Conservation (phyloP, 805 yeast species). For the Candida golubevii region DNA sequence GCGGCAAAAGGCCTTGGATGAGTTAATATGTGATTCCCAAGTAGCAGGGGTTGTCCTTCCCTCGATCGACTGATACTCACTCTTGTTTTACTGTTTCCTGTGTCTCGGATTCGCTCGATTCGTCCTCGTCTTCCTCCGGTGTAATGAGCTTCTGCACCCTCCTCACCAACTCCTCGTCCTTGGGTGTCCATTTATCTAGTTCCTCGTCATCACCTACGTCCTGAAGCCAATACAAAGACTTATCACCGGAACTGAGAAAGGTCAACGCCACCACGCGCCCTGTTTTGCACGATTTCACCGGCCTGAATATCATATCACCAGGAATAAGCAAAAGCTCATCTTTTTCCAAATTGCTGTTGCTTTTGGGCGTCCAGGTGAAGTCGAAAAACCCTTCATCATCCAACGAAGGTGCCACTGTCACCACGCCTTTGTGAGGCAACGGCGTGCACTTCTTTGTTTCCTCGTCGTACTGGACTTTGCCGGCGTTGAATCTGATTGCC, state of each 20-base stretch:
- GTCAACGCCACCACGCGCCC: slow-evolving; percentile 74
- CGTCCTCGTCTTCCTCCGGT: slow-evolving; percentile 17
- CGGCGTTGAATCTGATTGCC: slow-evolving; percentile 67
- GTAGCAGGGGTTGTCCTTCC: not conserved
- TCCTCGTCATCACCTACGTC: slow-evolving; percentile 64
- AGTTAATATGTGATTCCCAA: not conserved
- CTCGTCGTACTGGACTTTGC: slow-evolving; percentile 63
- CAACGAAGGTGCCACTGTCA: slow-evolving; percentile 54
- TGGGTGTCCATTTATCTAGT: slow-evolving; percentile 50
- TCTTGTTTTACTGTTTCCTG: not conserved
- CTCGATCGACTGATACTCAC: slow-evolving; percentile 3
- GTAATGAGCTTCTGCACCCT: slow-evolving; percentile 14
- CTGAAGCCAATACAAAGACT: slow-evolving; percentile 70
- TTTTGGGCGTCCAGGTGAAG: slow-evolving; percentile 71
- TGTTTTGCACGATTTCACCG: slow-evolving; percentile 60
- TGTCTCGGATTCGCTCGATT: not conserved
- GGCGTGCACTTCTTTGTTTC: slow-evolving; percentile 64
- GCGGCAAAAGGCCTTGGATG: not conserved
- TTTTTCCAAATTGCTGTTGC: slow-evolving; percentile 41
- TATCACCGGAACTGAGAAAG: slow-evolving; percentile 60
- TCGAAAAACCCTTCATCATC: slow-evolving; percentile 72
- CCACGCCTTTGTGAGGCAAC: slow-evolving; percentile 61
- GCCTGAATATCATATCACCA: slow-evolving; percentile 79
- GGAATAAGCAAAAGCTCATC: slow-evolving; percentile 74
- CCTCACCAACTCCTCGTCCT: slow-evolving; percentile 47